A percentile compares a stretch with the other conserved stretches of the same genome.
Conservation (phyloP, 2,329 filamentous ascomycete genomes). For the Fonsecaea erecta region DNA sequence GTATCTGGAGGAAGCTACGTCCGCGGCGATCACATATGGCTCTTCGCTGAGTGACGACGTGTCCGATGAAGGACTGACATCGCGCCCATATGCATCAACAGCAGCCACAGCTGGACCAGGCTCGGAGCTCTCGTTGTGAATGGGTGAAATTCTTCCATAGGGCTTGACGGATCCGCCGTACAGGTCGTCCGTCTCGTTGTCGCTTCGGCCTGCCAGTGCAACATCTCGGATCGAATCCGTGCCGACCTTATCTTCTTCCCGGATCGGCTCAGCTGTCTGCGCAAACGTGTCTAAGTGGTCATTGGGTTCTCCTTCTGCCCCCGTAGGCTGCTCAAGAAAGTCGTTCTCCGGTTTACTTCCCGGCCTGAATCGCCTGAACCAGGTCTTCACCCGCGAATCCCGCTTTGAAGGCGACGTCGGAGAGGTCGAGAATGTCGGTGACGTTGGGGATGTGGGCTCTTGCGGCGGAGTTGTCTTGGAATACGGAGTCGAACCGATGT, state of each 20-base stretch:
- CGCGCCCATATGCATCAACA: constrained; percentile 6
- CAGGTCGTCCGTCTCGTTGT: constrained; percentile 36
- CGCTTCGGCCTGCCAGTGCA: constrained; percentile 36
- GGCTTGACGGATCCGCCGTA: constrained; percentile 32
- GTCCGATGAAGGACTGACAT: constrained; percentile 36
- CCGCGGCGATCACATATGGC: constrained; percentile 31
- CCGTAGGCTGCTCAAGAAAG: constrained; percentile 11
- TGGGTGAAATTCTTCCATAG: constrained; percentile 23
- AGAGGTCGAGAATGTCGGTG: constrained; percentile 14
- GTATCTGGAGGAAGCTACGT: constrained; percentile 32
- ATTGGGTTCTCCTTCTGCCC: constrained; percentile 7
- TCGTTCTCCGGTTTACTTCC: constrained; percentile 33
- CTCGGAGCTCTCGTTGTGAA: constrained; percentile 11
- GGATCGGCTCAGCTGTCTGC: constrained; percentile 7
- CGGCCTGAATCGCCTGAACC: constrained; percentile 32
- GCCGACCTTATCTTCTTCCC: constrained; percentile 23
- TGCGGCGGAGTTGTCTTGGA: constrained; percentile 10
- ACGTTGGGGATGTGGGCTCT: constrained; percentile 21
- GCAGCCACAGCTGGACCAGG: constrained; percentile 8
- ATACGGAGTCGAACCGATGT: constrained; percentile 10
- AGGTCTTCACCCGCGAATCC: constrained; percentile 35
- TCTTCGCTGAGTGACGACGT: constrained; percentile 27
- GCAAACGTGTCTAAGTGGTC: neutral
- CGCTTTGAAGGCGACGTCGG: constrained; percentile 32
- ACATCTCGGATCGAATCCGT: constrained; percentile 38